Base-by-base conservation (phyloP, 208 protist genomes). In the Crithidia fasciculata region DNA sequence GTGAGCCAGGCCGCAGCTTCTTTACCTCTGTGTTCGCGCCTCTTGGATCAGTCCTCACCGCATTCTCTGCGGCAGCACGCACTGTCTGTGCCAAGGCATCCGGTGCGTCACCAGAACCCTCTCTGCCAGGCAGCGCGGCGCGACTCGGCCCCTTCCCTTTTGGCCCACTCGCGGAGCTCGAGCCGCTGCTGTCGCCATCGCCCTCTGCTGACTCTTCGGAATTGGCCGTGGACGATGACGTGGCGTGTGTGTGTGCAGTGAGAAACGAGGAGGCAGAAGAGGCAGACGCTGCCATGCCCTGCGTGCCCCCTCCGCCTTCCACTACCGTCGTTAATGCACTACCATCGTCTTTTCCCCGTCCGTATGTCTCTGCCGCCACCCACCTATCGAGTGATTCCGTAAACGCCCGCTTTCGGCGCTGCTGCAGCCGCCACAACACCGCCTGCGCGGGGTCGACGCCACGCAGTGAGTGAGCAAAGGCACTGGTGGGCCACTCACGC, bases 351-450 rank as follows among this genome's bases (percentile, higher is more conserved):
- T 28, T 28, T 28, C 28, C 28, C 28, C 28, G 28, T 28, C 45
- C 45, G 57, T 16, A 28, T 7, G 18, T 39, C 18, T 62, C 39
- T 13, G 10, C 13, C 13, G 19, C 12, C 10, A 16, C 40, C 40
- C 28, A 62, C 39, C 57, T 5, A 4, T 8, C 57, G 12, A 62
- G 57, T 39, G 40, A 62, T 15, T 62, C 39, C 5, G 40, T 4
- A 15, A 28, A 62, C 8, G 12, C 9, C 39, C 57, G 47, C 57
- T 62, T 62, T 12, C 57, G 57, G 0, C 7, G 6, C 57, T 62
- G 57, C 57, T 62, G 57, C 57, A 62, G 57, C 15, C 57, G 13
- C 57, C 57, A 62, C 57, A 62, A 39, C 57, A 62, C 57, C 57
- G 39, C 40, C 40, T 43, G 57, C 12, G 57, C 57, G 3, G 57